Evolutionary conservation across 2,329 filamentous ascomycete species (phyloP).

Genomic region (Xenoacremonium recifei): DNA sequence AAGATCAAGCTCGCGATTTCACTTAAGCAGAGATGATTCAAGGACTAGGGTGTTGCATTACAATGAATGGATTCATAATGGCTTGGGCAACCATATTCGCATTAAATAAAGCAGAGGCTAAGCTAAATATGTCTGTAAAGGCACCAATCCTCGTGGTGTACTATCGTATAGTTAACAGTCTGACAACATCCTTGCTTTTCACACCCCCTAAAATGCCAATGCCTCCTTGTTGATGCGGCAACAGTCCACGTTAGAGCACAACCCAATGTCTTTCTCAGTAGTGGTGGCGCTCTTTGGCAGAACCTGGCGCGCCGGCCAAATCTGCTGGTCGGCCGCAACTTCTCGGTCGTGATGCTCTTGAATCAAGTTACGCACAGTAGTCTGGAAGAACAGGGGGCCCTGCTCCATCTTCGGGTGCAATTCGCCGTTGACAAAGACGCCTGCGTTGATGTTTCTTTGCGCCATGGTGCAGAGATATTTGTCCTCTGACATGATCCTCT

Average conservation of each 20-base stretch:
- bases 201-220: constrained; percentile 14
- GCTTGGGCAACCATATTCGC: no score
- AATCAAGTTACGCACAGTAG: constrained; percentile 46
- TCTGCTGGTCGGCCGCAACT: constrained; percentile 41
- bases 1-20: no score
- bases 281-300: constrained; percentile 26
- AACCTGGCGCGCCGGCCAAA: constrained; percentile 49
- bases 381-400: constrained; percentile 57
- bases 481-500: constrained; percentile 63
- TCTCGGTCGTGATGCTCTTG: constrained; percentile 47
- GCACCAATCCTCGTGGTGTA: no score
- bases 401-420: constrained; percentile 61
- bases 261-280: constrained; percentile 27
- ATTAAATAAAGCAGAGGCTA: no score
- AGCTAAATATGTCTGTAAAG: no score
- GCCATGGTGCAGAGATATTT: constrained; percentile 59
- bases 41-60: no score
- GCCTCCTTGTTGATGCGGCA: constrained; percentile 23
- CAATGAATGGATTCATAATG: no score
- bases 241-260: constrained; percentile 36
- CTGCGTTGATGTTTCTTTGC: constrained; percentile 60
- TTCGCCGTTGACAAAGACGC: constrained; percentile 62
- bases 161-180: no score
- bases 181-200: no score
- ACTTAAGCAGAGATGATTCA: no score